Evolutionary conservation across 2,329 filamentous ascomycete species (phyloP).

Genomic region (Leptodontidium sp.): DNA sequence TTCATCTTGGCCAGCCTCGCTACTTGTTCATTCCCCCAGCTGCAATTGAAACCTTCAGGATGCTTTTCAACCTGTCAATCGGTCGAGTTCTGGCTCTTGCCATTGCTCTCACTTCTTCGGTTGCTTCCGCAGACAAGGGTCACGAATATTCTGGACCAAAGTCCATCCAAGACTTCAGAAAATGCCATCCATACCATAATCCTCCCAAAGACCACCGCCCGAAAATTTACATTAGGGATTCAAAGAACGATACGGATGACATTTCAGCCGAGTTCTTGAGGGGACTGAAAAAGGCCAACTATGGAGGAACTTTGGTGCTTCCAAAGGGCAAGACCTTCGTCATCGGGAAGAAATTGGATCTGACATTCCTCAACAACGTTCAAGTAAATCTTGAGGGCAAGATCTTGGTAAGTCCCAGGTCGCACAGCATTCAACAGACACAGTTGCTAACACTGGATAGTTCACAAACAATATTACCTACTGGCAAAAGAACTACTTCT

Average conservation of each 20-base stretch:
- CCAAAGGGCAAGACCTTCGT: slow-evolving; percentile 52
- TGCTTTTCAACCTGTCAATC: slow-evolving; percentile 22
- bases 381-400: slow-evolving; percentile 68
- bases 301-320: slow-evolving; percentile 64
- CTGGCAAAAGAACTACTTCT: slow-evolving; percentile 65
- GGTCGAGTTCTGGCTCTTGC: slow-evolving; percentile 19
- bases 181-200: slow-evolving; percentile 50
- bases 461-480: slow-evolving; percentile 73
- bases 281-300: slow-evolving; percentile 63
- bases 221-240: slow-evolving; percentile 60
- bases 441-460: slow-evolving; percentile 39
- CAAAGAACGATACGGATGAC: slow-evolving; percentile 62
- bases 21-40: slow-evolving; percentile 5
- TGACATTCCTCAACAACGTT: slow-evolving; percentile 67
- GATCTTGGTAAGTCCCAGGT: slow-evolving; percentile 50
- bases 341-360: slow-evolving; percentile 65
- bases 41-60: slow-evolving; percentile 4
- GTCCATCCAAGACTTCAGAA: slow-evolving; percentile 47
- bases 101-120: slow-evolving; percentile 14
- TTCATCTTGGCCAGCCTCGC: slow-evolving; percentile 12
- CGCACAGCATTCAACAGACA: slow-evolving; percentile 40
- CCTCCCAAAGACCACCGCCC: slow-evolving; percentile 46
- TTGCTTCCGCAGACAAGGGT: slow-evolving; percentile 6
- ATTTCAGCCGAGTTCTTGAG: slow-evolving; percentile 62
- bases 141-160: slow-evolving; percentile 27